Evolutionary conservation across 2,329 filamentous ascomycete species (phyloP).

Genomic region (Diaporthe sp.): DNA sequence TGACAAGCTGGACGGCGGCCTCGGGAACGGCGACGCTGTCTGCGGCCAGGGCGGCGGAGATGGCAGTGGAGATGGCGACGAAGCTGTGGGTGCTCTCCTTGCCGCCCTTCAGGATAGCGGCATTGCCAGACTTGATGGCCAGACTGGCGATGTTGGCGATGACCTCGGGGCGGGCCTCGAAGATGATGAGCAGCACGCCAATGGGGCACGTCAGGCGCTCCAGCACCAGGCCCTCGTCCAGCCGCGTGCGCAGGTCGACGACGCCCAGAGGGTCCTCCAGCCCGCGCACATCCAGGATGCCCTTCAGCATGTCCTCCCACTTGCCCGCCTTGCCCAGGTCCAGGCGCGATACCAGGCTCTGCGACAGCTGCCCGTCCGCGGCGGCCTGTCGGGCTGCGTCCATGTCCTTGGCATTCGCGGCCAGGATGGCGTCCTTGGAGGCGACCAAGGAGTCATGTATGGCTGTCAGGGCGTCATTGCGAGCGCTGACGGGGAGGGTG

Average conservation of each 20-base stretch:
- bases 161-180: conserved; percentile 96
- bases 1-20: conserved; percentile 92
- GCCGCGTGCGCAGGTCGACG: conserved; percentile 83
- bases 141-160: conserved; percentile 98
- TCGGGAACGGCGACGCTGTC: conserved; percentile 79
- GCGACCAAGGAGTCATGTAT: conserved; percentile 83
- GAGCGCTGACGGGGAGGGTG: conserved; percentile 79
- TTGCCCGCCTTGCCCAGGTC: conserved; percentile 90
- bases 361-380: conserved; percentile 80
- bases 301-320: conserved; percentile 97
- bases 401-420: conserved; percentile 89
- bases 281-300: conserved; percentile 88
- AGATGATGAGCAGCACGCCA: conserved; percentile 97
- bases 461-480: conserved; percentile 87
- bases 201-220: conserved; percentile 95
- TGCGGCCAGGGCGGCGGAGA: conserved; percentile 80
- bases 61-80: conserved; percentile 86
- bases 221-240: conserved; percentile 88
- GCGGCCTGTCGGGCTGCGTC: conserved; percentile 80
- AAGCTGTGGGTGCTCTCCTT: conserved; percentile 98
- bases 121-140: conserved; percentile 97
- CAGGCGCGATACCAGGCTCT: conserved; percentile 88
- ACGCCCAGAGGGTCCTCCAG: conserved; percentile 94
- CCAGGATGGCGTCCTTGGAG: conserved; percentile 82
- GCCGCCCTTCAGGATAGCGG: conserved; percentile 95